Evolutionary conservation across 164 flowering plant genomes (phyloP).

Genomic region (Nymphaea thermarum): DNA sequence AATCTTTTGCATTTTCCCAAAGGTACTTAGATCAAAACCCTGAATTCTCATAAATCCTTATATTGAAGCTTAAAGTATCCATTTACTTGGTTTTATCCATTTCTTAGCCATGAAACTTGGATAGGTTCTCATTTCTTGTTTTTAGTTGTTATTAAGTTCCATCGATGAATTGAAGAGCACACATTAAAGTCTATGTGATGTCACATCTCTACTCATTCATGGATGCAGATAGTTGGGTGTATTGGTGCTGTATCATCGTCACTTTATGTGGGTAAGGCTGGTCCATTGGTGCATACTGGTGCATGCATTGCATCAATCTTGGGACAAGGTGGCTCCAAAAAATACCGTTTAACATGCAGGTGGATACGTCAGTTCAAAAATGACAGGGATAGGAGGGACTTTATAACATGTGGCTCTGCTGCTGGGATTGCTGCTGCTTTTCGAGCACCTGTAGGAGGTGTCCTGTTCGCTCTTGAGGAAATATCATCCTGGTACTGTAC

Average conservation of each 20-base stretch:
- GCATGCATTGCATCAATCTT: conserved; percentile 71
- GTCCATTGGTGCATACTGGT: conserved; percentile 89
- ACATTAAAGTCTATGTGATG: neutral
- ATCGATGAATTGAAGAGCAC: too few relatives aligned
- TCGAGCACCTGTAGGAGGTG: conserved; percentile 96
- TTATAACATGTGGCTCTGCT: conserved; percentile 85
- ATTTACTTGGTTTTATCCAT: neutral
- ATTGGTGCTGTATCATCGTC: conserved; percentile 73
- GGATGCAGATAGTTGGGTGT: conserved; percentile 64
- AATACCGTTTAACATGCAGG: conserved; percentile 55
- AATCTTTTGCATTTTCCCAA: too few relatives aligned
- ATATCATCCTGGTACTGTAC: conserved; percentile 69
- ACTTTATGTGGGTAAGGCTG: conserved; percentile 79
- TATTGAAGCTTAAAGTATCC: neutral
- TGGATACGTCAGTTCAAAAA: conserved; percentile 84
- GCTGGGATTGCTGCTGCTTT: conserved; percentile 94
- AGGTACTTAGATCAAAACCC: too few relatives aligned
- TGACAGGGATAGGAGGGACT: conserved; percentile 83
- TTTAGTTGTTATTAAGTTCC: too few relatives aligned
- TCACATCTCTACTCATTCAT: conserved; percentile 3
- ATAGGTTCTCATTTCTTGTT: too few relatives aligned
- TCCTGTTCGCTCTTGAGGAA: conserved; percentile 85
- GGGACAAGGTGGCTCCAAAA: conserved; percentile 84
- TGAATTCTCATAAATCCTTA: too few relatives aligned
- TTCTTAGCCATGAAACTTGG: neutral